Evolutionary conservation across 2,329 filamentous ascomycete species (phyloP).

Genomic region (Penicillium sp.): DNA sequence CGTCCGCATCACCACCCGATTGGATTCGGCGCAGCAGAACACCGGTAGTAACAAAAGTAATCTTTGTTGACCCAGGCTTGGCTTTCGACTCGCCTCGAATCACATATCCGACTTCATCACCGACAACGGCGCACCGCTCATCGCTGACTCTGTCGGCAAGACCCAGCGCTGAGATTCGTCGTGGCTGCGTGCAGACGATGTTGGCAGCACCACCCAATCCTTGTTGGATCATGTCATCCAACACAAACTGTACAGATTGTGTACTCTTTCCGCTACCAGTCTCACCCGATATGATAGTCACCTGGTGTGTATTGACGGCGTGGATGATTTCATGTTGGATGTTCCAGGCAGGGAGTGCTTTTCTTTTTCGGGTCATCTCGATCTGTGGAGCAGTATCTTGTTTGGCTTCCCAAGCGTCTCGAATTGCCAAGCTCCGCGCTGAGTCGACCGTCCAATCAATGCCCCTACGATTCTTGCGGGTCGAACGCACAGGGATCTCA

Average conservation of each 20-base stretch:
- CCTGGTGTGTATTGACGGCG: conserved; percentile 73
- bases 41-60: conserved; percentile 95
- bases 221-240: conserved; percentile 81
- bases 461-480: conserved; percentile 52
- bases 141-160: conserved; percentile 92
- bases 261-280: conserved; percentile 97
- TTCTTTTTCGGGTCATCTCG: conserved; percentile 71
- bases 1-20: conserved; percentile 74
- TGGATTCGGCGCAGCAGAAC: conserved; percentile 88
- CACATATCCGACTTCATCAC: conserved; percentile 85
- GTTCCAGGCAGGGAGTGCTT: conserved; percentile 82
- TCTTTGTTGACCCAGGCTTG: conserved; percentile 70
- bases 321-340: conserved; percentile 73
- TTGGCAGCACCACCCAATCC: conserved; percentile 75
- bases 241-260: conserved; percentile 91
- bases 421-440: conserved; percentile 57
- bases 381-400: conserved; percentile 66
- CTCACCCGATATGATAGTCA: conserved; percentile 95
- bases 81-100: conserved; percentile 87
- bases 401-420: conserved; percentile 65
- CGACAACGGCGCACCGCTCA: conserved; percentile 77
- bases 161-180: conserved; percentile 89
- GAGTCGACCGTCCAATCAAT: conserved; percentile 65
- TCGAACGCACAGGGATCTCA: conserved; percentile 29
- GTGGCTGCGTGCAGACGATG: conserved; percentile 93